phyloP scores from a whole-genome alignment of 306 rosid genomes.

The Casuarina glauca region DNA sequence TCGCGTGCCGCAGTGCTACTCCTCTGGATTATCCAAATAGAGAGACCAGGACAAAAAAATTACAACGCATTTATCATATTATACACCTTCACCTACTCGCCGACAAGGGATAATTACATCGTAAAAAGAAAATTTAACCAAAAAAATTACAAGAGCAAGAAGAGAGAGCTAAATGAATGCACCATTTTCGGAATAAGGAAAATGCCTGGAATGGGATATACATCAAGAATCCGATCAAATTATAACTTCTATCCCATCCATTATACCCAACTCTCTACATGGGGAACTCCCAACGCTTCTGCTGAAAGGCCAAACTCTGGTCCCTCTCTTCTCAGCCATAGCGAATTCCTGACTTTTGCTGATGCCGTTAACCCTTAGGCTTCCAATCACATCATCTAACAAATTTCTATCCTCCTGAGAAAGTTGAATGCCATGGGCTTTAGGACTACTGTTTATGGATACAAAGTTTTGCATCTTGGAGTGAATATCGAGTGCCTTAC shows the following conservation, averaged over 20 bases:
- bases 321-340: constrained; percentile 35
- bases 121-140: constrained; percentile 6
- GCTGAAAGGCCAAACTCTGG: constrained; percentile 34
- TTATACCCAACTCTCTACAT: constrained; percentile 37
- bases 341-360: constrained; percentile 68
- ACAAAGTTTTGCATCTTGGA: constrained; percentile 53
- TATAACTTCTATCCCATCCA: constrained; percentile 49
- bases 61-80: not conserved
- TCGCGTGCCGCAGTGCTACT: not conserved
- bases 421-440: constrained; percentile 35
- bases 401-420: constrained; percentile 57
- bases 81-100: not conserved
- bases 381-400: constrained; percentile 54
- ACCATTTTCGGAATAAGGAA: constrained; percentile 3
- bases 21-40: not conserved
- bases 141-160: constrained; percentile 15
- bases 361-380: constrained; percentile 43
- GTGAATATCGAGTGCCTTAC: constrained; percentile 54
- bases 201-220: not conserved
- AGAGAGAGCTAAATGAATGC: constrained; percentile 9
- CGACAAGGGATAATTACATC: constrained; percentile 15
- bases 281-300: constrained; percentile 69
- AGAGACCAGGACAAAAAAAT: not conserved
- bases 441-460: constrained; percentile 28
- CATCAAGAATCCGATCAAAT: constrained; percentile 11